A percentile compares a stretch with the other conserved stretches of the same genome.
These are phyloP conservation scores for Pestalotiopsis sp. DNA, from an alignment of 2,329 filamentous ascomycete species.

Conservation along the genomic window DNA sequence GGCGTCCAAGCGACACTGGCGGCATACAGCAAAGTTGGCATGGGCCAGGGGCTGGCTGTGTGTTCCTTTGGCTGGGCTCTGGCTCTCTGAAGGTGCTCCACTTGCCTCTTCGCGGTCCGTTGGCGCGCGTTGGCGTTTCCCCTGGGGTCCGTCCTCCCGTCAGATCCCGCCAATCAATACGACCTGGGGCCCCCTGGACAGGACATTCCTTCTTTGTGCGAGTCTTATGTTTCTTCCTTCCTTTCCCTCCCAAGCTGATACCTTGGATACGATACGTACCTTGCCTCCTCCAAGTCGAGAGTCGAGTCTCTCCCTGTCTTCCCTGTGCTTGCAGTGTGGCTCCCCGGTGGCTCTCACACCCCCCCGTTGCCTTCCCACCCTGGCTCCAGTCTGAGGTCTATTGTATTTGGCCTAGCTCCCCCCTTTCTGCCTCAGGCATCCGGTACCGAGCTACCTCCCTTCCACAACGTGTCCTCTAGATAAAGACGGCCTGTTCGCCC, in stretches of 20 bases:
- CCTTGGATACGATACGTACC: neutral
- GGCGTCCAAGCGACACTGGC: neutral
- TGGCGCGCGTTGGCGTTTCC: neutral
- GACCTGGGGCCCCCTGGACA: neutral
- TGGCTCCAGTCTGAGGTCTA: neutral
- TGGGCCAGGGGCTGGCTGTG: neutral
- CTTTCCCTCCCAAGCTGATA: neutral
- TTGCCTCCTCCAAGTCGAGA: neutral
- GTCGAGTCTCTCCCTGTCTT: neutral
- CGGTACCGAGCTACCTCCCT: neutral
- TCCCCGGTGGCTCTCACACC: neutral
- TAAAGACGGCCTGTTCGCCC: constrained; percentile 19
- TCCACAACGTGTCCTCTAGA: constrained; percentile 29
- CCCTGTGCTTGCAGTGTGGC: neutral
- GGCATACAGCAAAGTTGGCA: neutral
- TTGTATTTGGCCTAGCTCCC: neutral
- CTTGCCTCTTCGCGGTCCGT: constrained; percentile 1
- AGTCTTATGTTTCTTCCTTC: neutral
- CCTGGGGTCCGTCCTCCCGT: constrained; percentile 14
- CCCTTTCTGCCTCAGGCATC: constrained; percentile 11
- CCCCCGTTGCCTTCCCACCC: neutral
- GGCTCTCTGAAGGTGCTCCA: neutral
- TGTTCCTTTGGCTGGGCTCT: neutral
- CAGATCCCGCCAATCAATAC: constrained; percentile 15
- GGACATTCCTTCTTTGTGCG: constrained; percentile 12